Percentiles rank a stretch among this genome's conserved stretches.
Conservation (phyloP, 805 yeast species). For the Kuraishia ogatae region DNA sequence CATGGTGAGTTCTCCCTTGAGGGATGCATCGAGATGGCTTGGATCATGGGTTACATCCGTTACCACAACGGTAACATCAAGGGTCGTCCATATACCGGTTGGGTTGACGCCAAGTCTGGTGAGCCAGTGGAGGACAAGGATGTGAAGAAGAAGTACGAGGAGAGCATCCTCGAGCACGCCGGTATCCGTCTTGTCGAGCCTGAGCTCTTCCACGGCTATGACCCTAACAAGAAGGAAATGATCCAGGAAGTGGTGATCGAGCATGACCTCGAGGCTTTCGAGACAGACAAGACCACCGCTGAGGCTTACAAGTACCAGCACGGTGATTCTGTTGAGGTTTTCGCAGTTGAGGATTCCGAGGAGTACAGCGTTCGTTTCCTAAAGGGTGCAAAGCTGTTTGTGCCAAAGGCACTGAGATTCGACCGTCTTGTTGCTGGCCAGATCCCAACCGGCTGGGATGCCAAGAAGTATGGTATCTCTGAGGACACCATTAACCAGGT, state of each 20-base stretch:
- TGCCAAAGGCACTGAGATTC: constrained; percentile 78
- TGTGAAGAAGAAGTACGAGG: constrained; percentile 86
- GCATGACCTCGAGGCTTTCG: constrained; percentile 95
- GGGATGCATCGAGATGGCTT: constrained; percentile 98
- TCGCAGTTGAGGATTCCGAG: constrained; percentile 82
- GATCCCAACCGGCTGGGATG: constrained; percentile 98
- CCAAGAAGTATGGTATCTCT: constrained; percentile 87
- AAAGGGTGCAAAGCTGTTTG: constrained; percentile 84
- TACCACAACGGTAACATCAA: constrained; percentile 87
- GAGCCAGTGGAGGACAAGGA: constrained; percentile 93
- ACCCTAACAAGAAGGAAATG: constrained; percentile 87
- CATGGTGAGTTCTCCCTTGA: constrained; percentile 90
- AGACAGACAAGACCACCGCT: constrained; percentile 91
- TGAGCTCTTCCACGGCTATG: constrained; percentile 87
- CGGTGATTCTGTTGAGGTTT: constrained; percentile 87
- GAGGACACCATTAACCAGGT: constrained; percentile 93
- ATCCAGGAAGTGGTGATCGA: constrained; percentile 95
- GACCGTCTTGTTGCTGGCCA: constrained; percentile 85
- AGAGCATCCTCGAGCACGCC: constrained; percentile 79
- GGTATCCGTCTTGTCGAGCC: constrained; percentile 98
- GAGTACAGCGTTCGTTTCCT: constrained; percentile 85
- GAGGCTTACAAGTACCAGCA: constrained; percentile 90
- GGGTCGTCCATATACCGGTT: constrained; percentile 89
- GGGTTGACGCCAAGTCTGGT: constrained; percentile 93
- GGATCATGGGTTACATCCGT: constrained; percentile 98